These are phyloP conservation scores for Plasmodium inui DNA, from an alignment of 169 alveolate species.

Conservation along the genomic window DNA sequence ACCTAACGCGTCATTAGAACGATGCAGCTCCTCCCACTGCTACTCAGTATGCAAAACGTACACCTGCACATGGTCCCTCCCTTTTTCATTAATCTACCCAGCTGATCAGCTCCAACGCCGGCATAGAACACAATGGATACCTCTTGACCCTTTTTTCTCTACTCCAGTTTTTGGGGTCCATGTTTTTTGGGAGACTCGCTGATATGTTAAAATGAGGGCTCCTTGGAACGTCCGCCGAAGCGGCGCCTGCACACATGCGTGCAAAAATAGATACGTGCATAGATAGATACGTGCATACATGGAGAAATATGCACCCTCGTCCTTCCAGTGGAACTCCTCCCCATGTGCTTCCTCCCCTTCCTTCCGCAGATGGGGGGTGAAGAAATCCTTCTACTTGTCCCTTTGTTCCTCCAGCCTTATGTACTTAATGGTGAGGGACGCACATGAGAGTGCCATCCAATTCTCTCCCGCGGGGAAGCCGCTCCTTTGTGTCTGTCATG, in stretches of 20 bases:
- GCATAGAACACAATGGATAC: constrained; percentile 72
- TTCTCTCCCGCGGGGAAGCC: neutral
- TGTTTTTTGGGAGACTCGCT: constrained; percentile 59
- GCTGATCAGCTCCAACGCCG: constrained; percentile 58
- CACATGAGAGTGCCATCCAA: neutral
- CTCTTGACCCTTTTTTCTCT: constrained; percentile 46
- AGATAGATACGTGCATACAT: neutral
- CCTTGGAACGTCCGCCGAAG: neutral
- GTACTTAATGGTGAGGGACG: constrained; percentile 36
- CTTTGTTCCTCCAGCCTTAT: constrained; percentile 43
- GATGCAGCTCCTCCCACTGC: neutral
- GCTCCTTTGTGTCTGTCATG: neutral
- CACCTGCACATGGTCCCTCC: neutral
- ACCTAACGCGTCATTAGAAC: neutral
- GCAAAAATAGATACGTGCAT: neutral
- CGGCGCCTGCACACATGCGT: neutral
- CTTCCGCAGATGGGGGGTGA: constrained; percentile 61
- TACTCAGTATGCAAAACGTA: neutral
- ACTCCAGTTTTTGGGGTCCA: constrained; percentile 52
- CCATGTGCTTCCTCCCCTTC: neutral
- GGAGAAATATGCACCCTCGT: too few species aligned
- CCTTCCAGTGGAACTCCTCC: neutral
- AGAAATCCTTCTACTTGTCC: constrained; percentile 57
- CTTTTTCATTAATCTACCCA: too few species aligned
- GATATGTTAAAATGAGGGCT: constrained; percentile 24